phyloP scores from a whole-genome alignment of 2,329 filamentous ascomycete species.

The Clarireedia monteithiana region DNA sequence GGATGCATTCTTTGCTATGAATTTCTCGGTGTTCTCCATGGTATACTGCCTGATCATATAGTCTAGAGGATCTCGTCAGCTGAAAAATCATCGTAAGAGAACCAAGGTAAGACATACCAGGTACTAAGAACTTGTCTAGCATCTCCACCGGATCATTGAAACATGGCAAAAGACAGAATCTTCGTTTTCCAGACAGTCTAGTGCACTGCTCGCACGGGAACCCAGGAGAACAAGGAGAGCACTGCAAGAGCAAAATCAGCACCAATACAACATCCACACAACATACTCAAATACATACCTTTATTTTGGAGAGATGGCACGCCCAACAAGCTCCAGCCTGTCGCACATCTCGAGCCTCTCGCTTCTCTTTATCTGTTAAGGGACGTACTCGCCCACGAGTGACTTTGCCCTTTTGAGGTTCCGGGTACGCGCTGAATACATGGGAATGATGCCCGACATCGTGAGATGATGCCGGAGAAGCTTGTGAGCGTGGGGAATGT shows the following conservation, averaged over 20 bases:
- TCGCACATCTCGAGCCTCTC: slow-evolving; percentile 26
- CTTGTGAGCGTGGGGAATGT: slow-evolving; percentile 9
- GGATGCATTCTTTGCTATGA: slow-evolving; percentile 21
- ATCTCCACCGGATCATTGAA: slow-evolving; percentile 29
- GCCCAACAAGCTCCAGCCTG: slow-evolving; percentile 29
- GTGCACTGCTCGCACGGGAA: slow-evolving; percentile 27
- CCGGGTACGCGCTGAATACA: slow-evolving; percentile 20
- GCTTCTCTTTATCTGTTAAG: slow-evolving; percentile 26
- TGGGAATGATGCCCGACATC: slow-evolving; percentile 18
- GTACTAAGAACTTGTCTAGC: slow-evolving; percentile 23
- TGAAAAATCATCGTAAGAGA: neutral
- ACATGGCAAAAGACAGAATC: slow-evolving; percentile 27
- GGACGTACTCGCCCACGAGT: slow-evolving; percentile 22
- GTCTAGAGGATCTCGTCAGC: slow-evolving; percentile 15
- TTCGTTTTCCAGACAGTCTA: slow-evolving; percentile 24
- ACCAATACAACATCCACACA: neutral
- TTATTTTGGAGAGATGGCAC: slow-evolving; percentile 29
- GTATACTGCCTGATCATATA: slow-evolving; percentile 26
- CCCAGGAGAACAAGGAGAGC: slow-evolving; percentile 27
- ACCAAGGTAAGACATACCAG: slow-evolving; percentile 15
- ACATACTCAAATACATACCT: slow-evolving; percentile 12
- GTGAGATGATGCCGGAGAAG: slow-evolving; percentile 12
- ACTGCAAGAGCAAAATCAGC: slow-evolving; percentile 12
- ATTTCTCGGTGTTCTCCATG: slow-evolving; percentile 22
- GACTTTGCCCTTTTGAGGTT: slow-evolving; percentile 18